Percentiles rank a stretch among this genome's conserved stretches.
These are phyloP conservation scores for Lyophyllum shimeji DNA, from an alignment of 768 basidiomycete genomes.

Conservation along the genomic window DNA sequence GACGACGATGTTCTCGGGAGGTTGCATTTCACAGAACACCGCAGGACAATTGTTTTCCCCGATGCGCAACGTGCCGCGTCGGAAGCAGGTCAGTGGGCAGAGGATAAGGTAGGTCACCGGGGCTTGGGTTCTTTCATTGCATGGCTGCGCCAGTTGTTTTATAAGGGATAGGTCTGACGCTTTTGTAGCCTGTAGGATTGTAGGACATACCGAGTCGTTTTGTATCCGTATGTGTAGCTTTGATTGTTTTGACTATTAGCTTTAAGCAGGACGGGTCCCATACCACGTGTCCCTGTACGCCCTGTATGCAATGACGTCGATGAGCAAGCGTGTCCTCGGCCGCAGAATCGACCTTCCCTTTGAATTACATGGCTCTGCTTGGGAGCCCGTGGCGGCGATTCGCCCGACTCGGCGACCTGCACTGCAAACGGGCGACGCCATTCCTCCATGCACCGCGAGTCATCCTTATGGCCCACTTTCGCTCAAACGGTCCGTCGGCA, in stretches of 20 bases:
- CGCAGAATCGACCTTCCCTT: neutral
- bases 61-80: conserved; percentile 1
- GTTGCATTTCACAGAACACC: conserved; percentile 28
- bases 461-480: neutral
- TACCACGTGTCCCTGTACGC: no score
- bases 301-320: neutral
- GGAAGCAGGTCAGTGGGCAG: neutral
- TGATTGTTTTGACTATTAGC: no score
- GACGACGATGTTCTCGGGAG: conserved; percentile 21
- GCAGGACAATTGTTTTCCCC: conserved; percentile 26
- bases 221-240: neutral
- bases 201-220: neutral
- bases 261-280: no score
- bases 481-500: neutral
- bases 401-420: neutral
- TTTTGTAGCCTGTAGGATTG: neutral
- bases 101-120: neutral
- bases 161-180: neutral
- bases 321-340: neutral
- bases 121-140: neutral
- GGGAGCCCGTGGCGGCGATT: no score
- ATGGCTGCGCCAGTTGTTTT: conserved; percentile 5
- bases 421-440: neutral
- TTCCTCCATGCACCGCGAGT: neutral
- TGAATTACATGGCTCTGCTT: neutral